Base-by-base conservation (phyloP, 768 basidiomycete species). In the Hortiboletus flavorubellus region DNA sequence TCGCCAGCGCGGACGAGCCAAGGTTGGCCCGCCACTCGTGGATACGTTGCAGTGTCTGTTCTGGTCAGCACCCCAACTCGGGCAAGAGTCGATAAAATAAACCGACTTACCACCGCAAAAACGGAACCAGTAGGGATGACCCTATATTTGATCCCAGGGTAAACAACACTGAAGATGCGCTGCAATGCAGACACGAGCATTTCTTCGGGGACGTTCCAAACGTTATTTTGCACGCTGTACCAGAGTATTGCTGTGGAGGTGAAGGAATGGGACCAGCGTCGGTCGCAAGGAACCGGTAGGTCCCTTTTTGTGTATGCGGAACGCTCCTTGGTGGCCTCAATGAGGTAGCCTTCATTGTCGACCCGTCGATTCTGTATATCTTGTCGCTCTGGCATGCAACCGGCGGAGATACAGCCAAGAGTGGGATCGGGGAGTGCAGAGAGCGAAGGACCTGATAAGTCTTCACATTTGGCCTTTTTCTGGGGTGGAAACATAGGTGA, bases 181-280 rank as follows among this genome's bases (percentile, higher is more conserved):
- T 54, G 53, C 3, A 54, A 26, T 18, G 54, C 46, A 4, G 41
- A 42, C 2, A 51, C 15, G 26, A 52, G n/a, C 10, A 53, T 26
- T 5, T 34, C 23, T 9, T 18, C 14, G 4, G 46, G 40, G 8
- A 54, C 46, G 8, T 42, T 34, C 53, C 53, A 54, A 16, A 54
- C 10, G 14, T 46, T 46, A 4, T 37, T 34, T 29, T 35, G 51
- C 18, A 40, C 51, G 33, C 44, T 54, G 38, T 54, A 55, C 42
- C 53, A 54, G 31, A 55, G 54, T 21, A 53, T 45, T 15, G 50
- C 37, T 4, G 54, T 55, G 43, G 54, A 53, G 30, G 51, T 16
- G 42, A 51, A 51, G 8, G 34, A 42, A n/a, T 41, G 53, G 9
- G 53, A 55, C 42, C 49, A 51, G 12, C 49, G 49, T n/a, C 39